Evolutionary conservation across 2,329 filamentous ascomycete genomes (phyloP), one percentile per base, ranked within the genome.

Genomic region (Tolypocladium cylindrosporum): DNA sequence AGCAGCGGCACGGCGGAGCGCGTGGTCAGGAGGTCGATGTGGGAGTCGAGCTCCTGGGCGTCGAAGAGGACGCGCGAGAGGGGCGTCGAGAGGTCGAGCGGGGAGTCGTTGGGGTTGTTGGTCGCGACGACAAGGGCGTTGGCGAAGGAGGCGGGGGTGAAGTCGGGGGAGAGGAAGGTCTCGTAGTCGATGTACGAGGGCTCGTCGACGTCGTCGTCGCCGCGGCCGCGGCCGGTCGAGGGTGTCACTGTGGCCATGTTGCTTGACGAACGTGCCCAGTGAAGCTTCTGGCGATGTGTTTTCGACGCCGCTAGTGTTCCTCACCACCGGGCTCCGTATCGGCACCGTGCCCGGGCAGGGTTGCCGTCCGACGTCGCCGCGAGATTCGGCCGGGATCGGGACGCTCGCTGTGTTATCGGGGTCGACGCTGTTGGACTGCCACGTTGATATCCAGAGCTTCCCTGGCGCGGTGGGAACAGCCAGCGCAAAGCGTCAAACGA

Each of bases 171-270:
- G 63, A 97, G 83, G 68, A 99, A 96, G 62, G 90, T 83, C 71
- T 96, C 91, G 75, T 96, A 96, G 81, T 97, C 92, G 69, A 99
- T 92, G 75, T 99, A 99, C 10, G 90, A 94, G 45, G 86, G 81
- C 59, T 88, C 86, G 51, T 82, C 79, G 58, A 79, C 75, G 27
- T 56, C 53, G 34, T 60, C 51, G 37, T 40, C 40, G 24, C 51
- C 42, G 37, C 50, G 55, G 51, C 54, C 45, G 39, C 21, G 24
- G 24, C 37, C 27, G 37, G 37, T 34, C n/a, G 57, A 19, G 8
- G 21, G 1, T 8, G 41, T 36, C 31, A 31, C n/a, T 9, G 48
- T 36, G 48, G 31, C 48, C 48, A 51, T 51, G 27, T 34, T 13
- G 27, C 48, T n/a, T 2, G 45, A n/a, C 14, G 43, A 16, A 10